Evolutionary conservation across 163 green algal genomes (phyloP).

Genomic region (Botryococcus braunii): DNA sequence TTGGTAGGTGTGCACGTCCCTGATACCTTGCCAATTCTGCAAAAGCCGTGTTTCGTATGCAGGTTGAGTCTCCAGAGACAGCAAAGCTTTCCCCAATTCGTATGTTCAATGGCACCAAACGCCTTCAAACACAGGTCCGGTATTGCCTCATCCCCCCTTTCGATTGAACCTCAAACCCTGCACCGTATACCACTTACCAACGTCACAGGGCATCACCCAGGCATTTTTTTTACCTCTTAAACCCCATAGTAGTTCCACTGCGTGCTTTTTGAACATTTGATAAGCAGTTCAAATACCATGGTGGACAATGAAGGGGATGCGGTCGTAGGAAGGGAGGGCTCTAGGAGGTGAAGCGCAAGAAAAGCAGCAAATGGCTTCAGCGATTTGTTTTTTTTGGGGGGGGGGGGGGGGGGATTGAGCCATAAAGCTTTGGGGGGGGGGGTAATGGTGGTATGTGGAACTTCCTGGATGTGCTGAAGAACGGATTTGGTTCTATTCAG

Average conservation of each 20-base stretch:
- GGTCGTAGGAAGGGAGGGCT: too few species aligned
- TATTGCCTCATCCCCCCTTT: not conserved
- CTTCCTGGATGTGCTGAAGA: not conserved
- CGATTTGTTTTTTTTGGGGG: too few species aligned
- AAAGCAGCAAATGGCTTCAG: too few species aligned
- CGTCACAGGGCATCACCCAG: not conserved
- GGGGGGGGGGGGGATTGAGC: too few species aligned
- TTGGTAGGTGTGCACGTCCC: too few species aligned
- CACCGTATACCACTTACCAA: not conserved
- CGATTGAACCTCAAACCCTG: not conserved
- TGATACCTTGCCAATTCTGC: too few species aligned
- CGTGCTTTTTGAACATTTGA: too few species aligned
- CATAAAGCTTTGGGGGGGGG: too few species aligned
- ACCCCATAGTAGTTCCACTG: not conserved
- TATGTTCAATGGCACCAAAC: conserved; percentile 32
- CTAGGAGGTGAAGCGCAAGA: too few species aligned
- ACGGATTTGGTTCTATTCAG: not conserved
- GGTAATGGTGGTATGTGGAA: not conserved
- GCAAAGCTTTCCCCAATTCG: conserved; percentile 23
- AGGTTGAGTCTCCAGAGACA: conserved; percentile 4
- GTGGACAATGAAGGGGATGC: too few species aligned
- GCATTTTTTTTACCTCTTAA: not conserved
- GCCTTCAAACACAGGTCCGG: conserved; percentile 33
- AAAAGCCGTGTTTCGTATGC: not conserved
- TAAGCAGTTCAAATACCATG: too few species aligned